A percentile compares a stretch with the other conserved stretches of the same genome.
Conservation (phyloP, 768 basidiomycete genomes). For the Mycena capillaripes region DNA sequence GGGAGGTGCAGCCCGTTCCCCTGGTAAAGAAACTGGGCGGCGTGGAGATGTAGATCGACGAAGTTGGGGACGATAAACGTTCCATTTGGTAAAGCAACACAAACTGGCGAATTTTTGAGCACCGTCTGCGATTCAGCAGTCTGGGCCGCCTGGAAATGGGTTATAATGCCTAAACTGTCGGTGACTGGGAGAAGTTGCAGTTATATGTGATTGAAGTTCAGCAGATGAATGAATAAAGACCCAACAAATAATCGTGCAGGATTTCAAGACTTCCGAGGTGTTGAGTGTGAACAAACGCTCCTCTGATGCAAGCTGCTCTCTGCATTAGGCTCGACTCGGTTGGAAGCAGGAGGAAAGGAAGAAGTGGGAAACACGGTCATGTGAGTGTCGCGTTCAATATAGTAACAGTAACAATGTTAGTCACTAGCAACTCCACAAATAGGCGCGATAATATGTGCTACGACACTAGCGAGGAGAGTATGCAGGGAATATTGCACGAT, state of each 20-base stretch:
- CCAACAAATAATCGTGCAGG: constrained; percentile 67
- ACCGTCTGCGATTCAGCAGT: constrained; percentile 52
- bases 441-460: too few relatives aligned
- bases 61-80: constrained; percentile 85
- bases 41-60: constrained; percentile 88
- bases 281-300: constrained; percentile 72
- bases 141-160: constrained; percentile 58
- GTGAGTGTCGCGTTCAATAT: too few relatives aligned
- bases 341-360: not conserved
- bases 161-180: constrained; percentile 63
- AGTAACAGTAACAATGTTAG: too few relatives aligned
- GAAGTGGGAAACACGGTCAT: not conserved
- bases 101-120: constrained; percentile 38
- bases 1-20: constrained; percentile 90
- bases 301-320: constrained; percentile 43
- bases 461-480: too few relatives aligned
- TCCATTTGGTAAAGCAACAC: constrained; percentile 59
- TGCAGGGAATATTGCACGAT: too few relatives aligned
- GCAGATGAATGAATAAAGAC: constrained; percentile 43
- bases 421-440: too few relatives aligned
- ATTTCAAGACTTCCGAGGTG: constrained; percentile 67
- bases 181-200: constrained; percentile 38
- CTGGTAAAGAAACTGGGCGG: constrained; percentile 90
- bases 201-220: not conserved
- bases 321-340: not conserved